Base-by-base conservation (phyloP, 345 rosid genomes). In the Abelmoschus esculentus region DNA sequence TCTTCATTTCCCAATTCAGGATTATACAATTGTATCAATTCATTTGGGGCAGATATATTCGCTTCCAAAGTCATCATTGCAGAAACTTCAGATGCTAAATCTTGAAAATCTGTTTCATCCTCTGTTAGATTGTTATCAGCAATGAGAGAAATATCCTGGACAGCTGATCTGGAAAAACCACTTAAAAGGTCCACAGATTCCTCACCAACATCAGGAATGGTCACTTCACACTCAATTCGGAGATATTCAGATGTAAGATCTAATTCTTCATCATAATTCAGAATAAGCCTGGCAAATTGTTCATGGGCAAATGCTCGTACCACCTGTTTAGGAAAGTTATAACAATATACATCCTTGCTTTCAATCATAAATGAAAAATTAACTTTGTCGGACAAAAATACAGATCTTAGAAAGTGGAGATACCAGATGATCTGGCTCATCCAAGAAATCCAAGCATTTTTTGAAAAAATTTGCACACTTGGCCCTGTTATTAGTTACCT, bases 281-380 rank as follows among this genome's bases (percentile, higher is more conserved):
- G 80, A 74, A 93, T 89, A 50, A 93, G 95, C 79, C 98, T 81
- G 56, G 98, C 98, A 76, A 86, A 93, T 73, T 93, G 96, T 70
- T 93, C 98, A 66, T 93, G 98, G 71, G 98, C 98, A 73, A 75
- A 83, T 61, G 98, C 96, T 49, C 98, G 96, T 38, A 93, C 90
- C 72, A 91, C 95, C 97, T 93, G 79, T 73, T 75, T 65, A 74
- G 38, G 64, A 77, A 29, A 31, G 72, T 66, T 71, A 46, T 55
- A 66, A 36, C 38, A 11, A 50, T 71, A 69, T 61, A 38, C 55
- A 80, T 55, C 12, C 29, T 13, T 7, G 19, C 19, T 22, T 44
- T 28, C 29, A 46, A 34, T 54, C 12, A 60, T 32, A 5, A 11
- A 62, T 28, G 7, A 58, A 14, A 12, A 47, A 29, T 19, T 12